phyloP scores from a whole-genome alignment of 106 monocot species.

The Apostasia shenzhenica region DNA sequence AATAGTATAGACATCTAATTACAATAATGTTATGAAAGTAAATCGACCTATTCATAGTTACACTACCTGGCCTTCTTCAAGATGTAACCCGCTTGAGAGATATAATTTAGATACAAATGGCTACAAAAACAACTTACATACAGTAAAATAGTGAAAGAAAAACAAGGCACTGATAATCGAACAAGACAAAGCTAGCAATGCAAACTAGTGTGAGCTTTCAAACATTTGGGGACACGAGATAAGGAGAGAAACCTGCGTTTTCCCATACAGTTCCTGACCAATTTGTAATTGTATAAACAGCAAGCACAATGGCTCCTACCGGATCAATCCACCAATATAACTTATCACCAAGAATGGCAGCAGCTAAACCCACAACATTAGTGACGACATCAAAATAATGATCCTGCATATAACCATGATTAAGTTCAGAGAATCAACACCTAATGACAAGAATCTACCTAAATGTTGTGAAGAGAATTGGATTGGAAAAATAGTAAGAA shows the following conservation, averaged over 20 bases:
- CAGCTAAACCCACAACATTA: conserved; percentile 69
- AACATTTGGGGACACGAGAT: neutral
- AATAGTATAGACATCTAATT: too few relatives aligned
- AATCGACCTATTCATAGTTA: too few relatives aligned
- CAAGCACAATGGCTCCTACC: conserved; percentile 71
- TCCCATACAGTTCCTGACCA: conserved; percentile 92
- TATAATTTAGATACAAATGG: too few relatives aligned
- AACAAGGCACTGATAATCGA: neutral
- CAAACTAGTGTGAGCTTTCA: neutral
- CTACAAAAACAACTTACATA: neutral
- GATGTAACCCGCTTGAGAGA: too few relatives aligned
- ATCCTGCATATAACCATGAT: conserved; percentile 32
- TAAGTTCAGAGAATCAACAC: neutral
- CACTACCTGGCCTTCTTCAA: too few relatives aligned
- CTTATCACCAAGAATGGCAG: conserved; percentile 76
- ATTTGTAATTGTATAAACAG: conserved; percentile 76
- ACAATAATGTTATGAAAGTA: too few relatives aligned
- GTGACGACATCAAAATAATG: conserved; percentile 94
- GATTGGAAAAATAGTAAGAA: too few relatives aligned
- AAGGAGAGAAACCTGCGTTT: conserved; percentile 63
- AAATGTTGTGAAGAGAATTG: too few relatives aligned
- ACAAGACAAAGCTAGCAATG: neutral
- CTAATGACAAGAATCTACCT: too few relatives aligned
- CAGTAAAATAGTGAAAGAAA: neutral
- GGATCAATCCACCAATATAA: conserved; percentile 91